Evolutionary conservation across 441 rosid genomes (phyloP).

Genomic region (Croton setiger): DNA sequence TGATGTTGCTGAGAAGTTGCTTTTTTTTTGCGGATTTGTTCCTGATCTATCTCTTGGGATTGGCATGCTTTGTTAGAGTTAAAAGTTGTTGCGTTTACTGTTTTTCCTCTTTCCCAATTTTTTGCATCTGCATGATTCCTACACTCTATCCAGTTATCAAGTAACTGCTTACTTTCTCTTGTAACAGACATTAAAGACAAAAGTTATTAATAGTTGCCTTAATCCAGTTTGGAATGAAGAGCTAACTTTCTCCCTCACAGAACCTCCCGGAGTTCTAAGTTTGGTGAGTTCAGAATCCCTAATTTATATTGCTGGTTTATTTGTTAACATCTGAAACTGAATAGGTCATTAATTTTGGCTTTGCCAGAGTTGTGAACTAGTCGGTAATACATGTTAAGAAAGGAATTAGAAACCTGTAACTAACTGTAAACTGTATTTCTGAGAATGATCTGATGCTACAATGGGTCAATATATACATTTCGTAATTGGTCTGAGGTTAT

Average conservation of each 20-base stretch:
- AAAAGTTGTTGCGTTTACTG: not conserved
- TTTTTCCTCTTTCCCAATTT: not conserved
- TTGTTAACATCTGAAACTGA: not conserved
- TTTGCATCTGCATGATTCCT: not conserved
- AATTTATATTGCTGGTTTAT: not conserved
- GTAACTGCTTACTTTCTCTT: conserved; percentile 9
- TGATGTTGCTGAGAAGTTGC: not conserved
- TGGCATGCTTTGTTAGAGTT: not conserved
- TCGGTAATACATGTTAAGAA: not conserved
- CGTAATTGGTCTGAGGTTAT: too few species aligned
- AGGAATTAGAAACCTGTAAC: not conserved
- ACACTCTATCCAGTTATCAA: not conserved
- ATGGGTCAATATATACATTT: too few species aligned
- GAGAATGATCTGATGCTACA: too few species aligned
- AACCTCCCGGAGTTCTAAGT: conserved; percentile 58
- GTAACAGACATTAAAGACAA: conserved; percentile 86
- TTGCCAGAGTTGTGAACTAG: not conserved
- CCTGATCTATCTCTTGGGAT: not conserved
- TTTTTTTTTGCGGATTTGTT: not conserved
- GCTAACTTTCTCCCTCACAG: conserved; percentile 64
- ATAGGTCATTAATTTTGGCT: conserved; percentile 1
- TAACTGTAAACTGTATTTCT: not conserved
- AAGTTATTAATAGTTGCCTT: conserved; percentile 85
- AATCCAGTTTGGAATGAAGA: conserved; percentile 97
- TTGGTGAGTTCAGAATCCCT: conserved; percentile 42